Evolutionary conservation across 495 filamentous ascomycete genomes (phyloP), one percentile per base, ranked within the genome.

Genomic region (Aspergillus bridgeri): DNA sequence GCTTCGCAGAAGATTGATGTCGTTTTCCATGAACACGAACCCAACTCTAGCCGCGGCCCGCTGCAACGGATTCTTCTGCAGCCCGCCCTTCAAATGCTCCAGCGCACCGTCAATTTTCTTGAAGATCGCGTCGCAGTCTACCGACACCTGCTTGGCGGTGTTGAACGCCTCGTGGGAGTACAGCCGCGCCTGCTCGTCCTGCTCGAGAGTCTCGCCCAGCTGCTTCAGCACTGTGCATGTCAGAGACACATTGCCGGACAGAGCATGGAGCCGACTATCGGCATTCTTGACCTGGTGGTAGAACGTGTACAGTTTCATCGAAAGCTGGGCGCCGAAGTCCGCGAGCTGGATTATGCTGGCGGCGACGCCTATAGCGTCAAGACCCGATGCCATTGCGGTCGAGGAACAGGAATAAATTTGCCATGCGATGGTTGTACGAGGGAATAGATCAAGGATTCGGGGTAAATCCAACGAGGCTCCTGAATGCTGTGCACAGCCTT

Each of bases 281-380:
- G 71, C 71, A 23, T 56, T 59, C 44, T 68, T 61, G 18, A 71
- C 60, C 58, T 68, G 25, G 22, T 71, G 64, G 47, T 66, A 69
- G 62, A 75, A 70, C 21, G 67, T 66, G 55, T 27, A 75, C 2
- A 77, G 64, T 19, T 70, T 63, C 38, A 77, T 47, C 18, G 68
- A 71, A 27, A 77, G 54, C 33, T 64, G 66, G 17, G 66, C 60
- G 18, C 72, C 72, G 2, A 74, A 43, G 23, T 75, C 71, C 24
- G 74, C 71, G 19, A 76, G 57, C 50, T 76, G 71, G 15, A 73
- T 53, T 17, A 75, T 67, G 15, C 67, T 74, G 17, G 71, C 70
- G 7, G 66, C 63, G 13, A 73, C 51, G n/a, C 67, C 71, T 20
- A 71, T 0, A 13, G 48, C 54, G 13, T 70, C 67, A 21, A 69